These are phyloP conservation scores for Podospora appendiculata DNA, from an alignment of 495 filamentous ascomycete species.

Conservation along the genomic window DNA sequence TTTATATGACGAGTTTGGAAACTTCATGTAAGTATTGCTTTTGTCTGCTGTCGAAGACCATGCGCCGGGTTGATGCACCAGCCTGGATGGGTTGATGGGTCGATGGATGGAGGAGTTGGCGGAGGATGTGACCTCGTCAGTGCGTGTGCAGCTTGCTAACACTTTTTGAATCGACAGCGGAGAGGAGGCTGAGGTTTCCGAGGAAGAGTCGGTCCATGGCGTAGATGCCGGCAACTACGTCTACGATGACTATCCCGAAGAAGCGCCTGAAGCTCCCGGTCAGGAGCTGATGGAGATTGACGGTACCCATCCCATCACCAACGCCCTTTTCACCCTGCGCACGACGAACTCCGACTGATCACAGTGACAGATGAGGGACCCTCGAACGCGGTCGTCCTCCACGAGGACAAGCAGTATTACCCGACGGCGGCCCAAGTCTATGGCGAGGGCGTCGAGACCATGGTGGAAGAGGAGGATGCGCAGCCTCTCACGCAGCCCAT, in stretches of 20 bases:
- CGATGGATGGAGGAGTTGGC: neutral
- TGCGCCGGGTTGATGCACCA: neutral
- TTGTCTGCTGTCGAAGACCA: too few relatives aligned
- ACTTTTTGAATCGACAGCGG: slow-evolving; percentile 32
- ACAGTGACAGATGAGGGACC: slow-evolving; percentile 60
- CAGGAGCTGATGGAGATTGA: slow-evolving; percentile 95
- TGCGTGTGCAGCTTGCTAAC: slow-evolving; percentile 4
- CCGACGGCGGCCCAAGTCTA: slow-evolving; percentile 93
- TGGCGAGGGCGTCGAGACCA: slow-evolving; percentile 84
- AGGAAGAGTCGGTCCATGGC: slow-evolving; percentile 72
- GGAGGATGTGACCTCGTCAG: too few relatives aligned
- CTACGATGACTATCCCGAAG: slow-evolving; percentile 65
- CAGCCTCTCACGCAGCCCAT: slow-evolving; percentile 89
- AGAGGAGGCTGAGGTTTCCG: slow-evolving; percentile 75
- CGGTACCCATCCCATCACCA: slow-evolving; percentile 36
- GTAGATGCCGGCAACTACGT: slow-evolving; percentile 70
- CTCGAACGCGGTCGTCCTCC: slow-evolving; percentile 91
- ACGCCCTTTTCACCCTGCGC: neutral
- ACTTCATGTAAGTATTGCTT: slow-evolving; percentile 25
- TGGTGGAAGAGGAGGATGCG: slow-evolving; percentile 96
- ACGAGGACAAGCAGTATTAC: slow-evolving; percentile 99
- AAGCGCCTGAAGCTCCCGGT: slow-evolving; percentile 51
- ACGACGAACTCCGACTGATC: slow-evolving; percentile 5
- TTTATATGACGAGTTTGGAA: slow-evolving; percentile 30
- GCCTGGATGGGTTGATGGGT: neutral